Conservation (phyloP, 2,329 filamentous ascomycete species). For the Alternaria arbusti region DNA sequence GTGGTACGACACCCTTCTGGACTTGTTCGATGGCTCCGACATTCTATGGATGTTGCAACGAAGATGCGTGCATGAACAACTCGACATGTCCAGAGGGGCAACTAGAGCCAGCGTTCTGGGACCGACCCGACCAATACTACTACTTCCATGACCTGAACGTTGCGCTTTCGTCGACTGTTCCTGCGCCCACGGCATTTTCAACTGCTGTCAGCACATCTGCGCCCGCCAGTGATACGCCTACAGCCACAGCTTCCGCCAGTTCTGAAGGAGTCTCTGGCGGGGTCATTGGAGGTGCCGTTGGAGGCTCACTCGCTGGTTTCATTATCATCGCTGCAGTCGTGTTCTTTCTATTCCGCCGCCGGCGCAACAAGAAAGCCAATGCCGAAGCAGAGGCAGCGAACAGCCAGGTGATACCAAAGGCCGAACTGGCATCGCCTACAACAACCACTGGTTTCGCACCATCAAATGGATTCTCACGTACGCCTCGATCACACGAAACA, state of each 20-base stretch:
- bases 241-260: neutral
- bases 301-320: neutral
- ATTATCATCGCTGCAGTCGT: neutral
- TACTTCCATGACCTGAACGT: constrained; percentile 18
- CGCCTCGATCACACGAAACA: neutral
- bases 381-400: neutral
- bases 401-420: neutral
- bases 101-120: constrained; percentile 26
- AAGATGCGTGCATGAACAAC: constrained; percentile 40
- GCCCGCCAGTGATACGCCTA: neutral
- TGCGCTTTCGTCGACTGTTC: neutral
- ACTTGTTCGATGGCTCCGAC: constrained; percentile 38
- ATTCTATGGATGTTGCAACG: constrained; percentile 48
- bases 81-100: constrained; percentile 31
- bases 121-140: constrained; percentile 19
- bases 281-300: neutral
- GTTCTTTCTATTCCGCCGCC: neutral
- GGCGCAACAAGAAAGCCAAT: neutral
- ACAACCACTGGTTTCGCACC: neutral
- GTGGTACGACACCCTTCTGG: constrained; percentile 34
- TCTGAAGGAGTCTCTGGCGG: neutral
- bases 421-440: neutral
- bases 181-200: neutral
- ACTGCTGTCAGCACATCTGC: neutral
- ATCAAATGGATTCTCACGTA: neutral